Percentiles rank a stretch among this genome's conserved stretches.
phyloP scores from a whole-genome alignment of 495 filamentous ascomycete genomes.

The Parathielavia hyrcaniae region DNA sequence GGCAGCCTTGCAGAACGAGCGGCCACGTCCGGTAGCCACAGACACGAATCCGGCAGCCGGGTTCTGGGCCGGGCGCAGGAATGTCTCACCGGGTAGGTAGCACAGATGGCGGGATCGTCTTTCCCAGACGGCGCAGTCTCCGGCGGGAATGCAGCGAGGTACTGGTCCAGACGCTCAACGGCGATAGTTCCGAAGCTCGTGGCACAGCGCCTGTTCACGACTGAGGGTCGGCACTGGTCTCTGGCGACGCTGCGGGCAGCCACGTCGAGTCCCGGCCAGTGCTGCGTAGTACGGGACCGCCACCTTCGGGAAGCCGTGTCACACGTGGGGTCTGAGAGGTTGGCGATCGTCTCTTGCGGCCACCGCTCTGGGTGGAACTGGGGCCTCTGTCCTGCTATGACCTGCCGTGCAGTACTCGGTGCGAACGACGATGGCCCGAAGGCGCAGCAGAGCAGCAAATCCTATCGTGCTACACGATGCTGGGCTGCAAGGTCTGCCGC shows the following conservation, averaged over 20 bases:
- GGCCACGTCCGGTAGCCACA: slow-evolving; percentile 22
- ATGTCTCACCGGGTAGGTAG: slow-evolving; percentile 23
- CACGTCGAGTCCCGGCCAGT: slow-evolving; percentile 10
- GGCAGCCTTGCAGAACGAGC: slow-evolving; percentile 15
- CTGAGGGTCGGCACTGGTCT: slow-evolving; percentile 10
- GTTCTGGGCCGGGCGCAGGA: slow-evolving; percentile 20
- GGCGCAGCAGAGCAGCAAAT: neutral
- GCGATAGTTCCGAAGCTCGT: neutral
- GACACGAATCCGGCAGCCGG: slow-evolving; percentile 28
- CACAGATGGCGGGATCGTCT: neutral
- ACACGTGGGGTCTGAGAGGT: slow-evolving; percentile 14
- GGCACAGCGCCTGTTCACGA: neutral
- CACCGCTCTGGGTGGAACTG: slow-evolving; percentile 1
- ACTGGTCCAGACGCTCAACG: slow-evolving; percentile 2
- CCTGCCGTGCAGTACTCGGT: neutral
- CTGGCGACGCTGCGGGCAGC: slow-evolving; percentile 22
- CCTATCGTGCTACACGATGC: neutral
- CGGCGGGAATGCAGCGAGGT: neutral
- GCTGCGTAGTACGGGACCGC: slow-evolving; percentile 1
- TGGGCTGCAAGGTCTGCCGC: slow-evolving; percentile 1
- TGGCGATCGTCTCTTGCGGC: slow-evolving; percentile 5
- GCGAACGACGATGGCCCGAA: neutral
- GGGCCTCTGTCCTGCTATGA: neutral
- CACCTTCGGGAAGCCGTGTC: slow-evolving; percentile 11
- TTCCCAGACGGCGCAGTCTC: slow-evolving; percentile 9